A percentile compares a stretch with the other conserved stretches of the same genome.
These are phyloP conservation scores for Lentinula detonsa DNA, from an alignment of 768 basidiomycete species.

Conservation along the genomic window DNA sequence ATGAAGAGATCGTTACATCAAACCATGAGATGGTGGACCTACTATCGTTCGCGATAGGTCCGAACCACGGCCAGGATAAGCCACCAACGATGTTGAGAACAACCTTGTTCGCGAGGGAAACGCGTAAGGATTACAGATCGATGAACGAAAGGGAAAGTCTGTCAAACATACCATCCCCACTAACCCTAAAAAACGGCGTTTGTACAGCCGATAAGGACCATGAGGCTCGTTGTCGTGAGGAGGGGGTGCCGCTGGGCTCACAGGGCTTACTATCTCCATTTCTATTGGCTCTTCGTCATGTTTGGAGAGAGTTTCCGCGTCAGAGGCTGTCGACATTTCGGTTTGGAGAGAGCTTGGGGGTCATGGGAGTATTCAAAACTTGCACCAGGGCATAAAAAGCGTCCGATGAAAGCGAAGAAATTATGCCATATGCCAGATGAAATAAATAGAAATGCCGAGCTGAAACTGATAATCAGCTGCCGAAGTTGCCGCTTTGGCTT, in stretches of 20 bases:
- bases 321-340: background rate
- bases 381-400: too few species aligned
- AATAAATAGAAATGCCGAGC: too few species aligned
- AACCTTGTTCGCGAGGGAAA: constrained; percentile 32
- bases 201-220: constrained; percentile 57
- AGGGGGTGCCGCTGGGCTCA: too few species aligned
- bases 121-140: too few species aligned
- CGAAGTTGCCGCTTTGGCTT: too few species aligned
- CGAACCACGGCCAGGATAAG: constrained; percentile 79
- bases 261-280: background rate
- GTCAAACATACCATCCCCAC: constrained; percentile 43
- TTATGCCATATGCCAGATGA: background rate
- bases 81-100: constrained; percentile 56
- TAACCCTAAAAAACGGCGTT: constrained; percentile 59
- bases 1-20: background rate
- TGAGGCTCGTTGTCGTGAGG: background rate
- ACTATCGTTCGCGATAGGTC: constrained; percentile 73
- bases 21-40: constrained; percentile 8
- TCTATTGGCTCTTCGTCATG: background rate
- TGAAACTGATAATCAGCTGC: too few species aligned
- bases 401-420: too few species aligned
- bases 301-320: background rate
- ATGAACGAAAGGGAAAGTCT: too few species aligned
- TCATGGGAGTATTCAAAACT: background rate
- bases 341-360: background rate